phyloP scores from a whole-genome alignment of 176 grass and related monocot genomes.

The Coix lacrymajobi region DNA sequence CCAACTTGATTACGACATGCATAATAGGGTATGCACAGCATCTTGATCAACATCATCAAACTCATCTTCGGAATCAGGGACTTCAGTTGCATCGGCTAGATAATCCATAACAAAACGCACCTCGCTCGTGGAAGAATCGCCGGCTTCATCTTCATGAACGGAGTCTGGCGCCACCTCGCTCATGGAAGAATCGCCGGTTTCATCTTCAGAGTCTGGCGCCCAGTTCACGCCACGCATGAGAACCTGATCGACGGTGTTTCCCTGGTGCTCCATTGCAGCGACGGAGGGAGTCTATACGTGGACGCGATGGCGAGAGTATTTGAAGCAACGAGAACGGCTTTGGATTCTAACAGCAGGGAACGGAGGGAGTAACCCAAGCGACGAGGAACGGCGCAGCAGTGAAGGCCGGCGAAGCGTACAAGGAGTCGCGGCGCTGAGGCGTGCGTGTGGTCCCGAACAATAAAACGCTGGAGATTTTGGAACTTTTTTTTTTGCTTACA shows the following conservation, averaged over 20 bases:
- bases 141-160: not conserved
- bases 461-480: no score
- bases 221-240: not conserved
- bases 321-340: no score
- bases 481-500: no score
- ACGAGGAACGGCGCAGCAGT: no score
- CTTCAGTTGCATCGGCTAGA: not conserved
- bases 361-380: no score
- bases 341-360: no score
- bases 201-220: not conserved
- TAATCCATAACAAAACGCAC: not conserved
- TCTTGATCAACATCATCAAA: not conserved
- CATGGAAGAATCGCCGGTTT: not conserved
- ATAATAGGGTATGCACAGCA: no score
- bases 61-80: not conserved
- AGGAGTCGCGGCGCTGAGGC: no score
- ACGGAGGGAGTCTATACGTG: no score
- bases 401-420: no score
- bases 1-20: not conserved
- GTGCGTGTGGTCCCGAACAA: no score
- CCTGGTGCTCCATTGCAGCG: not conserved
- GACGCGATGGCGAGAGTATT: no score
- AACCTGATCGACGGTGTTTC: not conserved
- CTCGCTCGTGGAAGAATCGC: not conserved
- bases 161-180: not conserved